Conservation (phyloP, 345 rosid genomes). For the Zanthoxylum bungeanum region DNA sequence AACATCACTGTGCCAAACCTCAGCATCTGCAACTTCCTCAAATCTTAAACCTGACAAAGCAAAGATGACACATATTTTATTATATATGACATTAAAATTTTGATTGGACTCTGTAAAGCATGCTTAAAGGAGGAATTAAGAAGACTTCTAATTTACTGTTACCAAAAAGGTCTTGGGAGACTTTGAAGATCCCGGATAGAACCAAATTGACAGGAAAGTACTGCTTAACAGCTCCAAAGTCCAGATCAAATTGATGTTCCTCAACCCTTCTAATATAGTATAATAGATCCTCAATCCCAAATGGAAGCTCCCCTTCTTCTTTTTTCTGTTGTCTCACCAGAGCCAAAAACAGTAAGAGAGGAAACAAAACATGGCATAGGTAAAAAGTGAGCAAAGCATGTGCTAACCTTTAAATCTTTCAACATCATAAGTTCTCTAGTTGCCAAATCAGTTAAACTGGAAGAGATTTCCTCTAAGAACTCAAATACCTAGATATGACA, state of each 20-base stretch:
- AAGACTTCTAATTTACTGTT: slow-evolving; percentile 18
- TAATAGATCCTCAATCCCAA: slow-evolving; percentile 80
- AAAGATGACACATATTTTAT: slow-evolving; percentile 12
- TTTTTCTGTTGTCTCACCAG: slow-evolving; percentile 50
- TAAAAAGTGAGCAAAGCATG: slow-evolving; percentile 11
- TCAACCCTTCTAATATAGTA: slow-evolving; percentile 80
- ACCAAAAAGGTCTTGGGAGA: slow-evolving; percentile 92
- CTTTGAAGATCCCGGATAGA: slow-evolving; percentile 82
- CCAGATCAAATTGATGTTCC: slow-evolving; percentile 77
- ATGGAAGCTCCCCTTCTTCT: slow-evolving; percentile 85
- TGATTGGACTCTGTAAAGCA: neutral
- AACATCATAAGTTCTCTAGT: slow-evolving; percentile 60
- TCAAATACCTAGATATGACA: slow-evolving; percentile 61
- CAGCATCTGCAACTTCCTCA: slow-evolving; percentile 63
- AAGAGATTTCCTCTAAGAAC: slow-evolving; percentile 86
- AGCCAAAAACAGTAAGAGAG: slow-evolving; percentile 17
- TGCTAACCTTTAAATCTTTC: slow-evolving; percentile 77
- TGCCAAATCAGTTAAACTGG: slow-evolving; percentile 72
- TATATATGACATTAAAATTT: neutral
- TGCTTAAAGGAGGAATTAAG: neutral
- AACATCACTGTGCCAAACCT: slow-evolving; percentile 79
- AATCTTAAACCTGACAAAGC: slow-evolving; percentile 65
- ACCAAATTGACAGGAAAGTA: slow-evolving; percentile 85
- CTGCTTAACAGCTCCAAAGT: slow-evolving; percentile 69
- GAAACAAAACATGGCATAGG: slow-evolving; percentile 7